These are phyloP conservation scores for Arthrobotrys megalospora DNA, from an alignment of 2,329 filamentous ascomycete species.

Conservation along the genomic window DNA sequence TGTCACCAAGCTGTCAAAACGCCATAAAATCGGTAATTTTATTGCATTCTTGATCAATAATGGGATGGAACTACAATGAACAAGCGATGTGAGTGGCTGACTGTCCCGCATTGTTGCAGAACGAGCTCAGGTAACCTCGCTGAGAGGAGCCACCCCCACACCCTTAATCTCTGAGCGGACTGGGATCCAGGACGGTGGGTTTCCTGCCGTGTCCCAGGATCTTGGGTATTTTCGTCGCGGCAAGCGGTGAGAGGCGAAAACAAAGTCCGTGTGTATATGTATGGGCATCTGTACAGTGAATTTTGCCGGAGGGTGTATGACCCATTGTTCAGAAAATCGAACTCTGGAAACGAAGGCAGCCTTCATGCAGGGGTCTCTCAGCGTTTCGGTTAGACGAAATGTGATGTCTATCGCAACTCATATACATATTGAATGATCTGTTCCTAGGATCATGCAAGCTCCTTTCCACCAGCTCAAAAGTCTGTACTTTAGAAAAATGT, in stretches of 20 bases:
- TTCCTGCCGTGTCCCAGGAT: slow-evolving; percentile 44
- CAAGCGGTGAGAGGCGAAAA: slow-evolving; percentile 11
- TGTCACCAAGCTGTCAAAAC: slow-evolving; percentile 49
- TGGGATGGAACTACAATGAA: neutral
- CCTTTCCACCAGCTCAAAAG: neutral
- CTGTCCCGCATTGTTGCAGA: neutral
- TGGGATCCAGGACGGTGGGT: slow-evolving; percentile 47
- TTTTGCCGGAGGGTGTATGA: slow-evolving; percentile 36
- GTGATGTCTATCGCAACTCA: slow-evolving; percentile 3
- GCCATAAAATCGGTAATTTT: slow-evolving; percentile 32
- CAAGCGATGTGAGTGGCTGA: slow-evolving; percentile 15
- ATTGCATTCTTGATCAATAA: slow-evolving; percentile 9
- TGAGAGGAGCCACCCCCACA: slow-evolving; percentile 28
- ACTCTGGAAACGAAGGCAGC: slow-evolving; percentile 47
- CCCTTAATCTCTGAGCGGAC: slow-evolving; percentile 27
- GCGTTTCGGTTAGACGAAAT: slow-evolving; percentile 28
- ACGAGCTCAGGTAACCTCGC: neutral
- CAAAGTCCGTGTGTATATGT: neutral
- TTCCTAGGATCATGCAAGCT: neutral
- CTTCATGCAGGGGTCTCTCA: slow-evolving; percentile 29
- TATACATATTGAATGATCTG: neutral
- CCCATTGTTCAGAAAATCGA: slow-evolving; percentile 26
- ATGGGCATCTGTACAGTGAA: neutral
- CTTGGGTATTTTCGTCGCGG: slow-evolving; percentile 47
- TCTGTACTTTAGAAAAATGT: neutral